Percentiles rank a stretch among this genome's conserved stretches.
phyloP scores from a whole-genome alignment of 352 stramenopile species.

The Globisporangium lucens region DNA sequence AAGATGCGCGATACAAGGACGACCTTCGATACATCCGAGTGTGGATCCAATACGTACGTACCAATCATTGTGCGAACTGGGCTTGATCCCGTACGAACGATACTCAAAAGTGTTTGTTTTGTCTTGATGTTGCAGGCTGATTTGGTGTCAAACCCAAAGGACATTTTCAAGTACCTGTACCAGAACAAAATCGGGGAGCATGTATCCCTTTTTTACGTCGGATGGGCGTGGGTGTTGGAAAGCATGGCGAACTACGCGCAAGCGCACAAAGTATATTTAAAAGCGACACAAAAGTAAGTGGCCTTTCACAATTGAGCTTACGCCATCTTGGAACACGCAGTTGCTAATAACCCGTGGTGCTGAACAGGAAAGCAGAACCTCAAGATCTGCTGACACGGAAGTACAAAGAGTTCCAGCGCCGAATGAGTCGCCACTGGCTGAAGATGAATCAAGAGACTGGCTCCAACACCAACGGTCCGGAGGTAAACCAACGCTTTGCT shows the following conservation, averaged over 20 bases:
- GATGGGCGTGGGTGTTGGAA: conserved; percentile 82
- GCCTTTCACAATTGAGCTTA: background rate
- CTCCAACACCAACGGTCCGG: conserved; percentile 20
- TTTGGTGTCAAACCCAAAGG: conserved; percentile 80
- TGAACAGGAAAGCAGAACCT: conserved; percentile 59
- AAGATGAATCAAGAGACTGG: conserved; percentile 51
- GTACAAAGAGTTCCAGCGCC: conserved; percentile 81
- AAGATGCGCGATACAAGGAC: conserved; percentile 59
- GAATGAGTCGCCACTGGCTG: conserved; percentile 81
- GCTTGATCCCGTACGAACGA: background rate
- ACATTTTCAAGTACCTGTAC: conserved; percentile 89
- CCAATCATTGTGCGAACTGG: background rate
- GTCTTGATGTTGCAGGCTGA: conserved; percentile 50
- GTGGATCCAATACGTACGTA: conserved; percentile 88
- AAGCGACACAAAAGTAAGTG: conserved; percentile 82
- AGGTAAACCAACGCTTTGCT: conserved; percentile 52
- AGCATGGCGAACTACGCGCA: conserved; percentile 78
- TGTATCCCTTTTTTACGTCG: conserved; percentile 82
- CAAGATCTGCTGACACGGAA: conserved; percentile 66
- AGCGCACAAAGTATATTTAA: conserved; percentile 85
- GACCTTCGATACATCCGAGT: conserved; percentile 79
- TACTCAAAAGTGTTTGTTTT: background rate
- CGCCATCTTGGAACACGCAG: background rate
- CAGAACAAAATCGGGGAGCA: conserved; percentile 83
- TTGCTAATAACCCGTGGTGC: background rate